These are phyloP conservation scores for Tulasnella sp. DNA, from an alignment of 768 basidiomycete genomes.

Conservation along the genomic window DNA sequence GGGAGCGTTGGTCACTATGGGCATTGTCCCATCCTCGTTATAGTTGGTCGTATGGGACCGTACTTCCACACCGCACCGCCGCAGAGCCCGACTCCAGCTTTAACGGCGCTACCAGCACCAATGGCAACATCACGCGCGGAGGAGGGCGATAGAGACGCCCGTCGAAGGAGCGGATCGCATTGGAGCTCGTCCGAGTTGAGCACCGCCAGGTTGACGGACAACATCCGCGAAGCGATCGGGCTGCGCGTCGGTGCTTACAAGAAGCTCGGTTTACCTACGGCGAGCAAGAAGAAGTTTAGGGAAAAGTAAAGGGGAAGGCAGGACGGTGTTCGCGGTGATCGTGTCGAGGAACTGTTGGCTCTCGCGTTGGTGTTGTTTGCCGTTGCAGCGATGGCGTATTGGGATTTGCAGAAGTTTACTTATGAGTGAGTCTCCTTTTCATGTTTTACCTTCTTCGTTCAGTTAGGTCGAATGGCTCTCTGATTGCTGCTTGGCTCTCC, in stretches of 20 bases:
- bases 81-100: constrained; percentile 27
- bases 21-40: constrained; percentile 75
- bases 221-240: constrained; percentile 45
- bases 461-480: too few relatives aligned
- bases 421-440: constrained; percentile 64
- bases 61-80: constrained; percentile 56
- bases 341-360: constrained; percentile 75
- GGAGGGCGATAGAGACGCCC: neutral
- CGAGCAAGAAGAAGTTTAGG: constrained; percentile 32
- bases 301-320: constrained; percentile 67
- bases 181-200: constrained; percentile 27
- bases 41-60: constrained; percentile 87
- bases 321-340: constrained; percentile 77
- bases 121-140: too few relatives aligned
- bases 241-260: constrained; percentile 31
- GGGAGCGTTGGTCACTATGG: constrained; percentile 59
- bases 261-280: neutral
- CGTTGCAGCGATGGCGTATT: too few relatives aligned
- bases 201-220: constrained; percentile 37
- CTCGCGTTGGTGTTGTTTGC: constrained; percentile 66
- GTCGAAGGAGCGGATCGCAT: constrained; percentile 28
- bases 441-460: too few relatives aligned
- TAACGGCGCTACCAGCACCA: constrained; percentile 35
- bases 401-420: constrained; percentile 60
- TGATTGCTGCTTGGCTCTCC: constrained; percentile 5